phyloP scores from a whole-genome alignment of 2,329 filamentous ascomycete genomes.

The Cercospora canescens region DNA sequence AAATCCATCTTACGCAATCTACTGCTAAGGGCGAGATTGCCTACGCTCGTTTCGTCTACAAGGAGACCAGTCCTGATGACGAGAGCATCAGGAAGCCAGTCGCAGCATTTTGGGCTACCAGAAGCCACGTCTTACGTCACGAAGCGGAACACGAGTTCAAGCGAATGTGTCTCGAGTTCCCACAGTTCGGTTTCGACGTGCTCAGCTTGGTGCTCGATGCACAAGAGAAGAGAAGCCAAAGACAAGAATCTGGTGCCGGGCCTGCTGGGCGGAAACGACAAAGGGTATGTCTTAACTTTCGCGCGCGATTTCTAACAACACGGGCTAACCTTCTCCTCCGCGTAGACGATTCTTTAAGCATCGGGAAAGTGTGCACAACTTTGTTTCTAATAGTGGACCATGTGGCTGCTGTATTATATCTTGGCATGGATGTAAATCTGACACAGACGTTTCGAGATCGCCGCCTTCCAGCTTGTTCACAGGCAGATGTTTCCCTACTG shows the following conservation, averaged over 20 bases:
- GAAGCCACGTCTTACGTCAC: slow-evolving; percentile 76
- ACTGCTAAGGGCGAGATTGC: slow-evolving; percentile 87
- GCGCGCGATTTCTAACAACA: background rate
- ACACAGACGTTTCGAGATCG: background rate
- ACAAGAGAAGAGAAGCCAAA: slow-evolving; percentile 47
- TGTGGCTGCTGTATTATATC: background rate
- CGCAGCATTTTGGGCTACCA: slow-evolving; percentile 85
- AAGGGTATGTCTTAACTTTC: slow-evolving; percentile 25
- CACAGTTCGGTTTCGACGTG: slow-evolving; percentile 91
- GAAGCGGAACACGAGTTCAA: slow-evolving; percentile 87
- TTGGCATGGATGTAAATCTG: background rate
- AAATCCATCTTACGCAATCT: slow-evolving; percentile 89
- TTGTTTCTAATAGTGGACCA: background rate
- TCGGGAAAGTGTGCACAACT: background rate
- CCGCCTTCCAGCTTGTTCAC: background rate
- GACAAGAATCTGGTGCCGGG: slow-evolving; percentile 37
- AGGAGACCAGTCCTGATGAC: slow-evolving; percentile 69
- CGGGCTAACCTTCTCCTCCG: background rate
- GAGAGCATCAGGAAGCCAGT: slow-evolving; percentile 75
- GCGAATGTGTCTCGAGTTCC: slow-evolving; percentile 80
- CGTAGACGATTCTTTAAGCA: slow-evolving; percentile 4
- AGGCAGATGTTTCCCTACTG: background rate
- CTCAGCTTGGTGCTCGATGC: slow-evolving; percentile 63
- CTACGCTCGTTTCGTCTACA: slow-evolving; percentile 89
- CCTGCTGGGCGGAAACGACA: slow-evolving; percentile 39